These are phyloP conservation scores for Spiromastix sp. DNA, from an alignment of 2,329 filamentous ascomycete species.

Conservation along the genomic window DNA sequence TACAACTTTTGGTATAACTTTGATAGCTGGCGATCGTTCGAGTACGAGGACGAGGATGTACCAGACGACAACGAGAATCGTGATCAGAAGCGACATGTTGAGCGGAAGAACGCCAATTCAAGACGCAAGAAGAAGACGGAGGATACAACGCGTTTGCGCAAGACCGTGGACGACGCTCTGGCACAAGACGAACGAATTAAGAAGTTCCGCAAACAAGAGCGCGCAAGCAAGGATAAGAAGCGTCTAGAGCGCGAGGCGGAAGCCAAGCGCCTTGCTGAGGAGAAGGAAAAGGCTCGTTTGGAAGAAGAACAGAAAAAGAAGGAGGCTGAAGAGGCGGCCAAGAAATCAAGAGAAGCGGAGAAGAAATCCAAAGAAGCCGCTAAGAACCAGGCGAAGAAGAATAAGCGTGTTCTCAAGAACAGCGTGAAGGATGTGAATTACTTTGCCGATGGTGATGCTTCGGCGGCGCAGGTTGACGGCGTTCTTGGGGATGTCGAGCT, in stretches of 20 bases:
- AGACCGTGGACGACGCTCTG: conserved; percentile 78
- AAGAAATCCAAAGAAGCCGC: conserved; percentile 99
- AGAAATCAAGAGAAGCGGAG: conserved; percentile 66
- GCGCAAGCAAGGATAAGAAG: conserved; percentile 94
- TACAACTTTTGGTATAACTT: conserved; percentile 99
- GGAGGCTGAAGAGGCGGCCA: conserved; percentile 78
- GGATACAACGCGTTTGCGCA: conserved; percentile 82
- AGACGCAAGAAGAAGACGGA: conserved; percentile 99
- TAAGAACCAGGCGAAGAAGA: conserved; percentile 99
- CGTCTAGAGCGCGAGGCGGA: conserved; percentile 81
- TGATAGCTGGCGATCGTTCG: conserved; percentile 93
- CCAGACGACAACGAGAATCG: conserved; percentile 98
- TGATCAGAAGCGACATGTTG: conserved; percentile 95
- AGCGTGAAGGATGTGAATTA: conserved; percentile 98
- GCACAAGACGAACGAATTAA: conserved; percentile 91
- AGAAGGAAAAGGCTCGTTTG: conserved; percentile 71
- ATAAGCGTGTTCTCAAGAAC: conserved; percentile 91
- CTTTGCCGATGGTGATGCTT: conserved; percentile 64
- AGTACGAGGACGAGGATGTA: conserved; percentile 98
- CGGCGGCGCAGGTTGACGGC: conserved; percentile 67
- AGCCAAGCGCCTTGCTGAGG: conserved; percentile 76
- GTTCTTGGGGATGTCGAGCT: conserved; percentile 79
- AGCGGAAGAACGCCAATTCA: conserved; percentile 95
- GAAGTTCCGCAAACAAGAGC: conserved; percentile 86
- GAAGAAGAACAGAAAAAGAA: conserved; percentile 70